Evolutionary conservation across 2,329 filamentous ascomycete genomes (phyloP).

Genomic region (Penicillium sp.): DNA sequence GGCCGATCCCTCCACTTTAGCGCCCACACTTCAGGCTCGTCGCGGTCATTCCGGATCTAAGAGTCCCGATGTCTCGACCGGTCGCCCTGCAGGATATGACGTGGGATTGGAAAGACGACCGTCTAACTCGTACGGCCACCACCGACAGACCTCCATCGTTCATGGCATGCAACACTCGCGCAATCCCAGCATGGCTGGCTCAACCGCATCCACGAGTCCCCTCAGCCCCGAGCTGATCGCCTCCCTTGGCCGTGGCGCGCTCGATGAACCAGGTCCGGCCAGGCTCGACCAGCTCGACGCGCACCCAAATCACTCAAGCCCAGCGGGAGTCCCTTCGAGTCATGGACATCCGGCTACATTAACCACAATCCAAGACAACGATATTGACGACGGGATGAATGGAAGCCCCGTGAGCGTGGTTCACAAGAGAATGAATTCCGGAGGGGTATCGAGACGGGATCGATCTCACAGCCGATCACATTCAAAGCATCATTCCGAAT

Average conservation of each 20-base stretch:
- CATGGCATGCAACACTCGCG: slow-evolving; percentile 89
- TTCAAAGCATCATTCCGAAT: slow-evolving; percentile 72
- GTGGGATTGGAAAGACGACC: slow-evolving; percentile 45
- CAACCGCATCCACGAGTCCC: slow-evolving; percentile 75
- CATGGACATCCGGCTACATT: slow-evolving; percentile 34
- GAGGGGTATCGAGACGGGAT: slow-evolving; percentile 69
- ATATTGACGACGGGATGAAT: slow-evolving; percentile 32
- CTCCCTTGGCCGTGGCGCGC: slow-evolving; percentile 61
- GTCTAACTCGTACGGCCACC: slow-evolving; percentile 74
- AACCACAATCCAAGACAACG: slow-evolving; percentile 45
- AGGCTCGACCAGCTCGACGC: slow-evolving; percentile 40
- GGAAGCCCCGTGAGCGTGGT: slow-evolving; percentile 30
- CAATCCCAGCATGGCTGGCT: slow-evolving; percentile 74
- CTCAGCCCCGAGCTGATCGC: slow-evolving; percentile 86
- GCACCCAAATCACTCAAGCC: slow-evolving; percentile 29
- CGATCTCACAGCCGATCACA: slow-evolving; percentile 76
- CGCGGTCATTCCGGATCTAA: slow-evolving; percentile 49
- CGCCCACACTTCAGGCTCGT: slow-evolving; percentile 42
- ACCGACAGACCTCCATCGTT: slow-evolving; percentile 95
- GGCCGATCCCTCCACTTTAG: slow-evolving; percentile 39
- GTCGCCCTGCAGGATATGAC: slow-evolving; percentile 43
- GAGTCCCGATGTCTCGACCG: slow-evolving; percentile 43
- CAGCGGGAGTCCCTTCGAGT: slow-evolving; percentile 47
- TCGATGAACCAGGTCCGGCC: slow-evolving; percentile 47
- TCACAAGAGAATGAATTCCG: slow-evolving; percentile 58